These are phyloP conservation scores for Boletus patriciae DNA, from an alignment of 768 basidiomycete species.

Conservation along the genomic window DNA sequence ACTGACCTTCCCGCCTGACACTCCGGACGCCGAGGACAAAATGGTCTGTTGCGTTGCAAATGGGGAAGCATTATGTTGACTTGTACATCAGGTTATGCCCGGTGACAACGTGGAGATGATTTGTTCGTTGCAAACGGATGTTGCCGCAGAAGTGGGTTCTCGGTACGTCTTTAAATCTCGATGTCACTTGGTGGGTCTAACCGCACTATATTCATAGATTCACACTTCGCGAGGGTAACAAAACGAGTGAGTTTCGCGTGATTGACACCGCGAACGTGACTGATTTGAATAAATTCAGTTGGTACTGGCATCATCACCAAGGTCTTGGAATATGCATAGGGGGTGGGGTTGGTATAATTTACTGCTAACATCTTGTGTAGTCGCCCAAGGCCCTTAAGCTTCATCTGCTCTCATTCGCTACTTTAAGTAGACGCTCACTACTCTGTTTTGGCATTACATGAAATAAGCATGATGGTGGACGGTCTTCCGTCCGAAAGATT, in stretches of 20 bases:
- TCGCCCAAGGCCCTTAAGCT: constrained; percentile 7
- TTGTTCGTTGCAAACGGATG: constrained; percentile 77
- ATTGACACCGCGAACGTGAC: background rate
- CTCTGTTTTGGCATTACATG: background rate
- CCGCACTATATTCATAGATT: constrained; percentile 43
- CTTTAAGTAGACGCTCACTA: constrained; percentile 9
- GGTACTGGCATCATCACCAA: constrained; percentile 95
- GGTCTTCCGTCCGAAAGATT: background rate
- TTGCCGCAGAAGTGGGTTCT: constrained; percentile 86
- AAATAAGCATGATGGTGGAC: background rate
- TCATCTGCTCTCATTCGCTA: constrained; percentile 24
- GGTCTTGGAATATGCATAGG: constrained; percentile 52
- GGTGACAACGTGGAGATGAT: constrained; percentile 97
- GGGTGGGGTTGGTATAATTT: constrained; percentile 16
- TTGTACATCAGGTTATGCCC: constrained; percentile 74
- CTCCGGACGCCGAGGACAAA: constrained; percentile 77
- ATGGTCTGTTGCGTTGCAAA: constrained; percentile 54
- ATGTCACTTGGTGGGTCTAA: background rate
- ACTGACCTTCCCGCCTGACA: constrained; percentile 85
- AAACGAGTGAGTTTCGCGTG: constrained; percentile 62
- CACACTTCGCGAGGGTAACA: constrained; percentile 93
- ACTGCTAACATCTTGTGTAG: constrained; percentile 20
- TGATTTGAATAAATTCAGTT: constrained; percentile 46
- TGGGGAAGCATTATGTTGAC: background rate
- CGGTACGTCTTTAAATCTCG: constrained; percentile 43